Conservation (phyloP, 768 basidiomycete species). For the Mycena indigotica region DNA sequence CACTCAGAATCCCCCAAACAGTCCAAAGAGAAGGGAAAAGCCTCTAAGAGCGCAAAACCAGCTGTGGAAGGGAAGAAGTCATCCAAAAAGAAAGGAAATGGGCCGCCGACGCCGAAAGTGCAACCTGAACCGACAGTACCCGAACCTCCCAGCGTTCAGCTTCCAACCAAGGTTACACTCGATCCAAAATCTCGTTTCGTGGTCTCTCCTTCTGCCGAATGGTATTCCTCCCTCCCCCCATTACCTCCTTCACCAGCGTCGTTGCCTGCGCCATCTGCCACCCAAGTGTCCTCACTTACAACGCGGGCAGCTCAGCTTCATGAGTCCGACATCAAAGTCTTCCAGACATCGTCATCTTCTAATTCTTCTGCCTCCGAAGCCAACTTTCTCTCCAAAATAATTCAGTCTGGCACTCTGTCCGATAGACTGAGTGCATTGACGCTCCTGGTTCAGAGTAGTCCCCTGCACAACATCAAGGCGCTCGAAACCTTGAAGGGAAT, state of each 20-base stretch:
- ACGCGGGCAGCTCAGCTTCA: conserved; percentile 47
- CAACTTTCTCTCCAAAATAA: conserved; percentile 81
- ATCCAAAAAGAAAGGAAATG: conserved; percentile 22
- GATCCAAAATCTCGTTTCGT: conserved; percentile 43
- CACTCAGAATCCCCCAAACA: neutral
- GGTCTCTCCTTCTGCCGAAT: conserved; percentile 47
- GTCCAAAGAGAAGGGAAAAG: conserved; percentile 18
- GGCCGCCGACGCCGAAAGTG: conserved; percentile 9
- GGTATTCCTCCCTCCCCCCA: conserved; percentile 53
- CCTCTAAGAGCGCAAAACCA: conserved; percentile 9
- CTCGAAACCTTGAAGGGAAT: conserved; percentile 74
- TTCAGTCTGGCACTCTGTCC: conserved; percentile 86
- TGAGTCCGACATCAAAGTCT: conserved; percentile 41
- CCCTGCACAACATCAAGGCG: conserved; percentile 81
- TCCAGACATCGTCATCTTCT: conserved; percentile 55
- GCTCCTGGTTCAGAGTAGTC: conserved; percentile 84
- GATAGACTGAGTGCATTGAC: conserved; percentile 91
- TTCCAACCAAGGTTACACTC: conserved; percentile 38
- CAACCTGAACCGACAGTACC: conserved; percentile 2
- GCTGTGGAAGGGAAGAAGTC: conserved; percentile 7
- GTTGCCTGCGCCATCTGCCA: conserved; percentile 38
- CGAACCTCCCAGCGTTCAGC: conserved; percentile 25
- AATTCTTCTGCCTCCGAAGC: conserved; percentile 72
- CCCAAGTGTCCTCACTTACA: conserved; percentile 48
- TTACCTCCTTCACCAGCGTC: conserved; percentile 36